Percentiles rank a stretch among this genome's conserved stretches.
These are phyloP conservation scores for Geosmithia flava DNA, from an alignment of 2,329 filamentous ascomycete genomes.

Conservation along the genomic window DNA sequence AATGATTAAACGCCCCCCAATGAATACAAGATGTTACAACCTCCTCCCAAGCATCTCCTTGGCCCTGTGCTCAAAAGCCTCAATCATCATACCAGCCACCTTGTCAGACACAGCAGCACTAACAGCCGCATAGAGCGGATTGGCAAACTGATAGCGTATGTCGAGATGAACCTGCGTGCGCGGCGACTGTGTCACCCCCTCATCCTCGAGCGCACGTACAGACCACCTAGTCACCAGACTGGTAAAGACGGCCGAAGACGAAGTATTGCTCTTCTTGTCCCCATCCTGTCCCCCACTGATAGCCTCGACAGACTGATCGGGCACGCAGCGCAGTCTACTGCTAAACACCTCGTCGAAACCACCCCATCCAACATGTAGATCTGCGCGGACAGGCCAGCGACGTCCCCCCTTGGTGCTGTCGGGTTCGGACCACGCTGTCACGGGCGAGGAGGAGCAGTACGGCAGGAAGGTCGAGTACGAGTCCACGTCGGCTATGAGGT, in stretches of 20 bases:
- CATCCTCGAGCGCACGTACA: constrained; percentile 30
- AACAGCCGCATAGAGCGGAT: constrained; percentile 75
- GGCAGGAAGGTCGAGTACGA: constrained; percentile 82
- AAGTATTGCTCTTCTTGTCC: constrained; percentile 31
- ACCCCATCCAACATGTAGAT: constrained; percentile 76
- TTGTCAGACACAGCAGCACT: constrained; percentile 73
- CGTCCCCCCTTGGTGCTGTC: constrained; percentile 26
- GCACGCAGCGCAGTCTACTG: constrained; percentile 66
- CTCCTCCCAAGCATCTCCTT: constrained; percentile 24
- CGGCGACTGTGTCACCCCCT: constrained; percentile 4
- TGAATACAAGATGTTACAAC: neutral
- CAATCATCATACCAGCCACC: constrained; percentile 79
- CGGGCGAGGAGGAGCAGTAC: constrained; percentile 67
- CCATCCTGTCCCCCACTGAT: constrained; percentile 52
- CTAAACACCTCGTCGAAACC: constrained; percentile 76
- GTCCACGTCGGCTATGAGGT: constrained; percentile 77
- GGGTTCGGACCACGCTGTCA: constrained; percentile 59
- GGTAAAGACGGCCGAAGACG: constrained; percentile 44
- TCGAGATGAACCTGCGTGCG: constrained; percentile 61
- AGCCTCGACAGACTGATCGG: constrained; percentile 62
- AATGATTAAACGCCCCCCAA: no score
- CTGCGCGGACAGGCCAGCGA: constrained; percentile 60
- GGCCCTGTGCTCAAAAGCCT: constrained; percentile 81
- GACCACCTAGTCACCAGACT: constrained; percentile 61
- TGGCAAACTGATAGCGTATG: constrained; percentile 76